Evolutionary conservation across 129 eudicot species (phyloP), one percentile per base, ranked within the genome.

Genomic region (Escallonia herrerae): DNA sequence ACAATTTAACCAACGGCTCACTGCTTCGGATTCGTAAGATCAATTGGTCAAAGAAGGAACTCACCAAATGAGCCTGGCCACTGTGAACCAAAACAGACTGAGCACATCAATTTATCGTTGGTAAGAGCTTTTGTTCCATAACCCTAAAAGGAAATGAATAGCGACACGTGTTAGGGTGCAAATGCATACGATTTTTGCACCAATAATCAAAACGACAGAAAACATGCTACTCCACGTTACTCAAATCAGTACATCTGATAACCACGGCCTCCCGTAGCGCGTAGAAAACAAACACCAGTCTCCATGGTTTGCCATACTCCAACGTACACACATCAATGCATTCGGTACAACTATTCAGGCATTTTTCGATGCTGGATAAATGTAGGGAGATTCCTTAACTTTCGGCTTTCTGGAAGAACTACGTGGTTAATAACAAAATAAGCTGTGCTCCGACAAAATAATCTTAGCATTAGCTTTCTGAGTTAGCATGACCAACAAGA

Each of bases 401-500:
- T 8, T 33, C 39, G 47, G 58, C 37, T 45, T 49, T 49, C 12
- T 45, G 13, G 12, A 49, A 14, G 6, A 7, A 3, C 49, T 40
- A 13, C n/a, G n/a, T 4, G 7, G 1, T 6, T 2, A 3, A 6
- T 7, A 7, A 3, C 3, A 51, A 50, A 15, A 39, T 12, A 39
- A 11, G 14, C 51, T 13, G 13, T 43, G 43, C 40, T n/a, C 14
- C 4, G 33, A 43, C 1, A 22, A 22, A 22, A 22, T 22, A 22
- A 0, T 22, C 33, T 62, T 43, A 43, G 66, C 4, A 44, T 61
- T 46, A 37, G n/a, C 52, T 6, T 15, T 43, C 46, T 42, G 60
- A 15, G 68, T 63, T 72, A 72, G 76, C 69, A 72, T 52, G 38
- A 54, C 43, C 15, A 62, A 50, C 52, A 44, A 3, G 37, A 58